phyloP scores from a whole-genome alignment of 805 yeast species.

The Maudiozyma serrabonitensis region DNA sequence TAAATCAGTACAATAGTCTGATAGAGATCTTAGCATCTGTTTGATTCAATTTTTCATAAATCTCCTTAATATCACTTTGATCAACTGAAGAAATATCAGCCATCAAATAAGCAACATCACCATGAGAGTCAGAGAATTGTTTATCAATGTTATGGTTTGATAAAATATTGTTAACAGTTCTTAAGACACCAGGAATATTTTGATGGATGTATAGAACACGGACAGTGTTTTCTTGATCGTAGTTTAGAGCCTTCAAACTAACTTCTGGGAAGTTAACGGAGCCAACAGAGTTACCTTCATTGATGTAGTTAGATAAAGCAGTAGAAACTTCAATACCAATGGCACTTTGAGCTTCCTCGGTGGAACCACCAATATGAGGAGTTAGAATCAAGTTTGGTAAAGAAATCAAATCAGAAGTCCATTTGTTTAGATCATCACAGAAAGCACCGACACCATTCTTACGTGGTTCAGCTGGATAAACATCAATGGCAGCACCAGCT shows the following conservation, averaged over 20 bases:
- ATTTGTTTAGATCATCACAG: slow-evolving; percentile 60
- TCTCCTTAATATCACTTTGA: slow-evolving; percentile 67
- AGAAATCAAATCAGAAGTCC: slow-evolving; percentile 74
- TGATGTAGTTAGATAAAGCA: slow-evolving; percentile 80
- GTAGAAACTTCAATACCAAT: slow-evolving; percentile 93
- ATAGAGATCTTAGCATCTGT: slow-evolving; percentile 88
- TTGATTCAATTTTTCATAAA: slow-evolving; percentile 76
- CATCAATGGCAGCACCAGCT: slow-evolving; percentile 96
- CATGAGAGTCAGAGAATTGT: slow-evolving; percentile 95
- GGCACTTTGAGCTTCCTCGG: slow-evolving; percentile 97
- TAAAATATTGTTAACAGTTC: slow-evolving; percentile 91
- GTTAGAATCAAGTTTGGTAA: slow-evolving; percentile 85
- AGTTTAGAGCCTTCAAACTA: slow-evolving; percentile 72
- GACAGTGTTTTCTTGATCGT: slow-evolving; percentile 79
- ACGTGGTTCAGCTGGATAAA: slow-evolving; percentile 94
- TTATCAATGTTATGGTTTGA: slow-evolving; percentile 93
- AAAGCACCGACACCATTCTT: slow-evolving; percentile 85
- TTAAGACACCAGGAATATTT: slow-evolving; percentile 97
- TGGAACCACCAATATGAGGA: slow-evolving; percentile 98
- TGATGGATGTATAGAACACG: slow-evolving; percentile 94
- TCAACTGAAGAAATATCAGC: slow-evolving; percentile 90
- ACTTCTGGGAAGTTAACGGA: slow-evolving; percentile 99
- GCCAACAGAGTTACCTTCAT: slow-evolving; percentile 90
- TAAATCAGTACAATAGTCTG: slow-evolving; percentile 65
- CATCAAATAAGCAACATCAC: slow-evolving; percentile 94